Percentiles rank a stretch among this genome's conserved stretches.
Conservation (phyloP, 2,329 filamentous ascomycete species). For the Parastagonospora avenae region DNA sequence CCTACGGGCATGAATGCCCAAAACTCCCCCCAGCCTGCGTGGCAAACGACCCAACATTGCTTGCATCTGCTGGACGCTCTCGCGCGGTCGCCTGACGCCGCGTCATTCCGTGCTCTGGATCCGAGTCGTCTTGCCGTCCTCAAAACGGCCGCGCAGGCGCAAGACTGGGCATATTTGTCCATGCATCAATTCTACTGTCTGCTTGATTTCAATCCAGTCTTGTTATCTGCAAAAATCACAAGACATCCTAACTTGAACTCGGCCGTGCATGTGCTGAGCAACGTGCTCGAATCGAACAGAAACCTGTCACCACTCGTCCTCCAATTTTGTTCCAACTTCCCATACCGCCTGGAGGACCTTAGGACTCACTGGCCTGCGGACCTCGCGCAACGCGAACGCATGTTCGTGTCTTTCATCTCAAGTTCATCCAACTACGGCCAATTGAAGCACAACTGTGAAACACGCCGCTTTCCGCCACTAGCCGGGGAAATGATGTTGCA, state of each 20-base stretch:
- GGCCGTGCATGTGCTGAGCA: conserved; percentile 46
- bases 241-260: conserved; percentile 34
- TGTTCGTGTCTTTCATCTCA: conserved; percentile 47
- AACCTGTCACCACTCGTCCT: conserved; percentile 48
- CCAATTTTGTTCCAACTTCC: conserved; percentile 57
- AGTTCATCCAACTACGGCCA: conserved; percentile 37
- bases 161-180: conserved; percentile 37
- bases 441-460: conserved; percentile 22
- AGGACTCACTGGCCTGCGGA: conserved; percentile 28
- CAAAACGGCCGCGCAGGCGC: conserved; percentile 41
- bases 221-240: conserved; percentile 47
- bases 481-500: conserved; percentile 59
- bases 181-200: conserved; percentile 40
- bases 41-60: conserved; percentile 20
- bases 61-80: conserved; percentile 10
- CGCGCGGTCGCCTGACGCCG: not conserved
- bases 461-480: conserved; percentile 57
- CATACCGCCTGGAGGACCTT: conserved; percentile 39
- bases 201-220: conserved; percentile 33
- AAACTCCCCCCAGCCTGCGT: not conserved
- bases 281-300: conserved; percentile 55
- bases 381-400: conserved; percentile 41
- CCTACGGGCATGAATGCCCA: not conserved
- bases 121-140: conserved; percentile 25
- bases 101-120: conserved; percentile 7